Evolutionary conservation across 2,329 filamentous ascomycete species (phyloP).

Genomic region (Aspergillus glaucus): DNA sequence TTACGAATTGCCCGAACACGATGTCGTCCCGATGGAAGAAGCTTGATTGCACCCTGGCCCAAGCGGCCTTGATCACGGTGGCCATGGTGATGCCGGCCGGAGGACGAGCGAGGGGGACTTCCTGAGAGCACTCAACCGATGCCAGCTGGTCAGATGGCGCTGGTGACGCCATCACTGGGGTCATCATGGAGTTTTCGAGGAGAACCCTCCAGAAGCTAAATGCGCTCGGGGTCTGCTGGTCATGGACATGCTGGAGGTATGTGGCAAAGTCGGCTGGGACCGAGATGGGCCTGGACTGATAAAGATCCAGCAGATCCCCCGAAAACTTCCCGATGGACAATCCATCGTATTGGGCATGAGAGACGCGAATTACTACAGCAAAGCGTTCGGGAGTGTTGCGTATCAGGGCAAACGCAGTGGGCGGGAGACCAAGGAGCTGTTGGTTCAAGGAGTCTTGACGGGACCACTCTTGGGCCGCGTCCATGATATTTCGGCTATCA

Average conservation of each 20-base stretch:
- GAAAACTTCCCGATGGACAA: conserved; percentile 8
- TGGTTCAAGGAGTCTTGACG: conserved; percentile 4
- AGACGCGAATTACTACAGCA: conserved; percentile 22
- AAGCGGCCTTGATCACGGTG: not conserved
- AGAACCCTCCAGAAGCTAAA: not conserved
- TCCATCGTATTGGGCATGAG: conserved; percentile 29
- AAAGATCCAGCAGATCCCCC: conserved; percentile 2
- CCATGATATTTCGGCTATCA: conserved; percentile 4
- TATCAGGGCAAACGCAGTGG: conserved; percentile 17
- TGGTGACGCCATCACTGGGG: not conserved
- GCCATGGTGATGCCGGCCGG: not conserved
- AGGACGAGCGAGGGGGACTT: not conserved
- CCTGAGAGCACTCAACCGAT: not conserved
- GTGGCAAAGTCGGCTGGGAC: not conserved
- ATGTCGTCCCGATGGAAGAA: not conserved
- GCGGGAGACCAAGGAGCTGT: conserved; percentile 4
- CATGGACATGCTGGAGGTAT: not conserved
- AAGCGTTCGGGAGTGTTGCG: conserved; percentile 12
- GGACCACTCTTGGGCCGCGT: conserved; percentile 3
- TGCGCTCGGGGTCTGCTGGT: not conserved
- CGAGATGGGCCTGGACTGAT: not conserved
- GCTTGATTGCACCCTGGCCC: not conserved
- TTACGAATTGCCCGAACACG: not conserved
- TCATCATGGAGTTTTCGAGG: not conserved
- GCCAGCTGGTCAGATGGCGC: not conserved